These are phyloP conservation scores for Talaromyces marneffei DNA, from an alignment of 2,329 filamentous ascomycete species.

Conservation along the genomic window DNA sequence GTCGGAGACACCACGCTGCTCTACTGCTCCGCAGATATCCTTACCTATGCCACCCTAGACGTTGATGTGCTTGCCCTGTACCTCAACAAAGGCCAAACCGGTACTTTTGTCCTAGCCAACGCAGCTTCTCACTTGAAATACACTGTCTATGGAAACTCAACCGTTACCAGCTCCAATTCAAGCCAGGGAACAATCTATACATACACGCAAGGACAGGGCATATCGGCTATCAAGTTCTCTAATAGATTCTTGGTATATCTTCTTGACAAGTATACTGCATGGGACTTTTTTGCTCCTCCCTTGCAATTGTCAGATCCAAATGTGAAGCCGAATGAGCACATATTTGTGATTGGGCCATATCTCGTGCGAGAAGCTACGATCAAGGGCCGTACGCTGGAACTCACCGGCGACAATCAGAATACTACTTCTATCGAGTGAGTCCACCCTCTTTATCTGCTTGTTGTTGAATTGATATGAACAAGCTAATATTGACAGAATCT, in stretches of 20 bases:
- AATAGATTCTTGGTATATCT: constrained; percentile 49
- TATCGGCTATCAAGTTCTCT: constrained; percentile 45
- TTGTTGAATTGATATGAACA: no score
- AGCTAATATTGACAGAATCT: constrained; percentile 24
- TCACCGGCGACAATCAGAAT: constrained; percentile 39
- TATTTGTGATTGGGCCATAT: constrained; percentile 43
- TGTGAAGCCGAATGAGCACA: constrained; percentile 43
- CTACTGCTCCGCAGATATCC: constrained; percentile 49
- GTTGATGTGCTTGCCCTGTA: constrained; percentile 47
- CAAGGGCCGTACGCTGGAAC: constrained; percentile 27
- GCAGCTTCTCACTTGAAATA: constrained; percentile 32
- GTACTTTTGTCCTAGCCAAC: constrained; percentile 46
- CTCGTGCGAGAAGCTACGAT: constrained; percentile 39
- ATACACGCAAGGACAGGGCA: constrained; percentile 45
- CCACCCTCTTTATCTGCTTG: neutral
- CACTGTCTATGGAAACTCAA: constrained; percentile 37
- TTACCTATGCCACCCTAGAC: constrained; percentile 40
- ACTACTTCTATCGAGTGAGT: constrained; percentile 37
- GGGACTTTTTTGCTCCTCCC: constrained; percentile 52
- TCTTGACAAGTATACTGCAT: constrained; percentile 49
- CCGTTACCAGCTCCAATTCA: constrained; percentile 27
- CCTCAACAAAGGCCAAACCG: constrained; percentile 44
- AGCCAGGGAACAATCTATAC: constrained; percentile 33
- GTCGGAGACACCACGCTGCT: constrained; percentile 45
- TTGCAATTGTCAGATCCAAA: constrained; percentile 41